Conservation (phyloP, 1,284 basidiomycete species). For the Ustilago lituana region DNA sequence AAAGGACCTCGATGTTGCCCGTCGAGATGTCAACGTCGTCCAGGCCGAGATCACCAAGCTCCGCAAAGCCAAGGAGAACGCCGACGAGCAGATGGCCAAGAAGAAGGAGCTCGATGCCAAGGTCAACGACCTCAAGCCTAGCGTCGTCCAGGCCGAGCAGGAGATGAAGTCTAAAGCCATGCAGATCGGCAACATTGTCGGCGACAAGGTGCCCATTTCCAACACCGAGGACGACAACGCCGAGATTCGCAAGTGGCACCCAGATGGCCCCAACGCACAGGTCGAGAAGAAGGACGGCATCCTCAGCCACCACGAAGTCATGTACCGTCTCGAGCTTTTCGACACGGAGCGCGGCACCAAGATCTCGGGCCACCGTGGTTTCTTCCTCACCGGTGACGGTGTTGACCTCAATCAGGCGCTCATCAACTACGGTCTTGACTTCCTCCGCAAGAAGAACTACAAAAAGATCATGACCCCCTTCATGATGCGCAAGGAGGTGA, state of each 20-base stretch:
- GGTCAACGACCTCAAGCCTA: slow-evolving; percentile 77
- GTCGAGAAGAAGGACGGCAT: slow-evolving; percentile 74
- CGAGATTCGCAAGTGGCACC: slow-evolving; percentile 84
- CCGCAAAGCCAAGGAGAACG: slow-evolving; percentile 92
- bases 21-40: slow-evolving; percentile 85
- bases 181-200: slow-evolving; percentile 91
- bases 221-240: slow-evolving; percentile 94
- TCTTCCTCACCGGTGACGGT: slow-evolving; percentile 93
- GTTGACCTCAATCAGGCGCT: slow-evolving; percentile 97
- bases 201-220: slow-evolving; percentile 84
- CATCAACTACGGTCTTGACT: slow-evolving; percentile 93
- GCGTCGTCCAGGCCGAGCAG: slow-evolving; percentile 74
- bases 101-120: slow-evolving; percentile 82
- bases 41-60: slow-evolving; percentile 94
- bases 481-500: slow-evolving; percentile 97
- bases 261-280: slow-evolving; percentile 76
- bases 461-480: slow-evolving; percentile 97
- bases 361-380: slow-evolving; percentile 93
- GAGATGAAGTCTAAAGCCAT: slow-evolving; percentile 82
- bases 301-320: slow-evolving; percentile 94
- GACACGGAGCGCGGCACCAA: slow-evolving; percentile 91
- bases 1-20: slow-evolving; percentile 80
- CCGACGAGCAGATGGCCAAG: slow-evolving; percentile 82
- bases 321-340: slow-evolving; percentile 90
- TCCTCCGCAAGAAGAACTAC: slow-evolving; percentile 82